Evolutionary conservation across 1,139 yeast species (phyloP), one percentile per base, ranked within the genome.

Genomic region (Hemisphaericaspora subhashii): DNA sequence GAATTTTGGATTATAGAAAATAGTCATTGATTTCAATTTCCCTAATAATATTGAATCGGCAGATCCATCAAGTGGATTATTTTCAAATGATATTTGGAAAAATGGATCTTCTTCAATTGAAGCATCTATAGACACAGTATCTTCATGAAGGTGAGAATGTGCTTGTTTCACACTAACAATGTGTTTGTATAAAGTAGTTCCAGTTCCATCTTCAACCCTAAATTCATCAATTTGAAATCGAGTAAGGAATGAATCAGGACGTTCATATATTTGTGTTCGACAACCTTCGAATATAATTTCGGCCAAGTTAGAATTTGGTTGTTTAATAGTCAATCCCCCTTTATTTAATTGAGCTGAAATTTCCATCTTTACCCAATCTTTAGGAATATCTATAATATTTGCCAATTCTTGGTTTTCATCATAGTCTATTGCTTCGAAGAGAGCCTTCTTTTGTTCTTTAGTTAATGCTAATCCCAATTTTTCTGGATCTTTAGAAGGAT

Each of bases 371-470:
- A 85, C 79, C 29, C 89, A 72, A 44, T 89, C 94, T 37, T 80
- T 74, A 0, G 97, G 96, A 2, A 86, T 55, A 46, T 84, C 85
- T 10, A 83, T 66, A 0, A 82, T 64, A 12, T 77, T 77, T 0
- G 70, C 48, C 0, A 78, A 53, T 0, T 76, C 74, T 39, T 77
- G 72, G 21, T 77, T 68, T 45, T 89, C 96, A 52, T 89, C 87
- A 64, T 85, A 90, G 45, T 90, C 99, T 47, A 94, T 92, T 0
- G 97, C 95, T 45, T 88, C 96, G 55, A 88, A 90, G 12, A 92
- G 72, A 40, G 94, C 98, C 55, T 88, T 72, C 46, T 83, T 69
- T 51, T 86, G 92, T 45, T 83, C 88, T 17, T 82, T 86, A 8
- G 66, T 54, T 31, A 72, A 54, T 1, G 81, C 69, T 50, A 83